Evolutionary conservation across 345 rosid genomes (phyloP), one percentile per base, ranked within the genome.

Genomic region (Gossypium rotundifolium): DNA sequence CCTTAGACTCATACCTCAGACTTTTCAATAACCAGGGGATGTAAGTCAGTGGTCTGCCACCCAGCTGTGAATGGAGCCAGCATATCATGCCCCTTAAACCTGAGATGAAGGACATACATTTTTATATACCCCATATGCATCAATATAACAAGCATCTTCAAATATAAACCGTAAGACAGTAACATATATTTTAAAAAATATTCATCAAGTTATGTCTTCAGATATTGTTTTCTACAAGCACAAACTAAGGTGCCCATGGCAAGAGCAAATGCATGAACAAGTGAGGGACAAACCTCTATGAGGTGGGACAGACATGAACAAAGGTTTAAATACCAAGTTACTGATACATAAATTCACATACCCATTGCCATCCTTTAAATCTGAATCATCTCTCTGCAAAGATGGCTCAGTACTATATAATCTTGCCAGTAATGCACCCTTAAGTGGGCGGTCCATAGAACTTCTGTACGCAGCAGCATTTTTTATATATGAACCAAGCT

Each of bases 21-120:
- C 65, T 84, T 95, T 2, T 89, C 86, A 12, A 96, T 90, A 75
- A 96, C 77, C 76, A 96, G 84, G 5, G 99, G 99, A 82, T 93
- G 65, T 68, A 87, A 6, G 83, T 93, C 97, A 62, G 84, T 69
- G 79, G 83, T 81, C 74, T 93, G 99, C 99, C 98, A 90, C 38
- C 98, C 99, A 66, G 98, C 98, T 5, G 98, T 93, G 74, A 96
- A 96, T 82, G 99, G 98, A 54, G 97, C 99, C 80, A 96, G 86
- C 98, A 96, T 96, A 81, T 87, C 96, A 83, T 91, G 98, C 72
- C 98, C 97, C 74, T 93, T 93, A 78, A 77, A 89, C 80, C 99
- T 96, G 88, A 74, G 66, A 72, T 57, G 59, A 72, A 22, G 53
- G 63, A 81, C 53, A 74, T 22, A 40, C 16, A 17, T 65, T 55